Evolutionary conservation across 1,284 basidiomycete species (phyloP).

Genomic region (Trametes sp.): DNA sequence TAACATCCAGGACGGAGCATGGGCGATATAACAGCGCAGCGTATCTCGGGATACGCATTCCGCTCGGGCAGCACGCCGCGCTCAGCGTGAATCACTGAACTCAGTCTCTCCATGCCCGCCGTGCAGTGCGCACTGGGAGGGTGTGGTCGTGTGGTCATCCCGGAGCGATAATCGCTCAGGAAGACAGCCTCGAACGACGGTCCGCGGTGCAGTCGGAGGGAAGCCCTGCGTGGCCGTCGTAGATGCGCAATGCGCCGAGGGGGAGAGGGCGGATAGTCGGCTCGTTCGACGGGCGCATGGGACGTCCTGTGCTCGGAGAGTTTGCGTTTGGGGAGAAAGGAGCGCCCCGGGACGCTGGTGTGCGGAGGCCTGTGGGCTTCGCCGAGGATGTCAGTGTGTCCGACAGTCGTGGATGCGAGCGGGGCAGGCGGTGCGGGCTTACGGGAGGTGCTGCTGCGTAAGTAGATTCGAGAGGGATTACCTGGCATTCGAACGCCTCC

Average conservation of each 20-base stretch:
- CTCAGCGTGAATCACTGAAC: too few species aligned
- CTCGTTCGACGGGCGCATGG: background rate
- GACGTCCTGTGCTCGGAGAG: background rate
- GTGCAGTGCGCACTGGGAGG: background rate
- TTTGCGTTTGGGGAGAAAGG: background rate
- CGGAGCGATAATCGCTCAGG: too few species aligned
- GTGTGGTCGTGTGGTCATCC: too few species aligned
- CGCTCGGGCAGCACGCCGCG: too few species aligned
- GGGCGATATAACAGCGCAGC: too few species aligned
- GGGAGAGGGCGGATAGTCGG: background rate
- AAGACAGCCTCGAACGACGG: constrained; percentile 3
- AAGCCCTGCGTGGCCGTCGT: background rate
- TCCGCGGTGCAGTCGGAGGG: background rate
- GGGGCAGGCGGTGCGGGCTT: background rate
- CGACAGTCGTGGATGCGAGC: constrained; percentile 14
- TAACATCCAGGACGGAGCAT: too few species aligned
- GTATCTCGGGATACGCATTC: background rate
- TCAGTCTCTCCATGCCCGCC: too few species aligned
- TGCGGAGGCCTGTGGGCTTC: constrained; percentile 3
- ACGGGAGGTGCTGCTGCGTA: background rate
- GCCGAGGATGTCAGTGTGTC: constrained; percentile 3
- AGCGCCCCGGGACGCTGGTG: constrained; percentile 15
- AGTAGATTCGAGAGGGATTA: too few species aligned
- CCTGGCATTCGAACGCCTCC: too few species aligned
- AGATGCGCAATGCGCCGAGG: background rate